A percentile compares a stretch with the other conserved stretches of the same genome.
Conservation (phyloP, 495 filamentous ascomycete species). For the Lophiostoma macrostomum region DNA sequence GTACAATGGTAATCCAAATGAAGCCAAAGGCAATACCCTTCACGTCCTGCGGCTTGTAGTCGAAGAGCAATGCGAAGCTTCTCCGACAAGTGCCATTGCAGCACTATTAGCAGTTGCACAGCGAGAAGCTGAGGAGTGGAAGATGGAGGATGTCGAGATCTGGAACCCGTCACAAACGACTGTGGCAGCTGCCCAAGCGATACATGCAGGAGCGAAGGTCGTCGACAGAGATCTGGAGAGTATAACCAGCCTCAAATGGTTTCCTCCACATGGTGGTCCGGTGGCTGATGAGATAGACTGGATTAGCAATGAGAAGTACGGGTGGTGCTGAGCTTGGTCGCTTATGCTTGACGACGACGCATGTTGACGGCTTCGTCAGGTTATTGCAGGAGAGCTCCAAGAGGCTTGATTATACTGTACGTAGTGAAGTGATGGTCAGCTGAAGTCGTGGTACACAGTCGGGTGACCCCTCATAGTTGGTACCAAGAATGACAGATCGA, state of each 20-base stretch:
- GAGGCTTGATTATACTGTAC: too few relatives aligned
- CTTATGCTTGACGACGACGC: too few relatives aligned
- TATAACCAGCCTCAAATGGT: conserved; percentile 64
- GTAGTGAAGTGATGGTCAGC: too few relatives aligned
- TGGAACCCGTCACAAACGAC: conserved; percentile 63
- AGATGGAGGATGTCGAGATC: conserved; percentile 57
- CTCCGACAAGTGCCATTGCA: conserved; percentile 53
- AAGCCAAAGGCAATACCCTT: conserved; percentile 61
- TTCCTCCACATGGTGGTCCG: conserved; percentile 44
- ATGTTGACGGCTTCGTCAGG: too few relatives aligned
- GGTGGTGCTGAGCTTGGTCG: conserved; percentile 85
- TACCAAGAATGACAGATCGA: too few relatives aligned
- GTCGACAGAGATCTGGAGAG: conserved; percentile 61
- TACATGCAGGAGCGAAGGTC: conserved; percentile 50
- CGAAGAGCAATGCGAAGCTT: conserved; percentile 58
- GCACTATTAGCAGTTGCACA: conserved; percentile 55
- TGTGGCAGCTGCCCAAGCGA: conserved; percentile 56
- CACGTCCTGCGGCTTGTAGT: conserved; percentile 77
- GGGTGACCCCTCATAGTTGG: too few relatives aligned
- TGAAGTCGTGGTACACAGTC: too few relatives aligned
- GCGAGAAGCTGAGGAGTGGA: conserved; percentile 55
- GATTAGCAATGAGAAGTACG: conserved; percentile 89
- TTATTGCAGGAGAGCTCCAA: too few relatives aligned
- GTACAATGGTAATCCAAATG: conserved; percentile 44
- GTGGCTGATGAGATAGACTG: conserved; percentile 66